These are phyloP conservation scores for Colletotrichum sp. DNA, from an alignment of 2,329 filamentous ascomycete species.

Conservation along the genomic window DNA sequence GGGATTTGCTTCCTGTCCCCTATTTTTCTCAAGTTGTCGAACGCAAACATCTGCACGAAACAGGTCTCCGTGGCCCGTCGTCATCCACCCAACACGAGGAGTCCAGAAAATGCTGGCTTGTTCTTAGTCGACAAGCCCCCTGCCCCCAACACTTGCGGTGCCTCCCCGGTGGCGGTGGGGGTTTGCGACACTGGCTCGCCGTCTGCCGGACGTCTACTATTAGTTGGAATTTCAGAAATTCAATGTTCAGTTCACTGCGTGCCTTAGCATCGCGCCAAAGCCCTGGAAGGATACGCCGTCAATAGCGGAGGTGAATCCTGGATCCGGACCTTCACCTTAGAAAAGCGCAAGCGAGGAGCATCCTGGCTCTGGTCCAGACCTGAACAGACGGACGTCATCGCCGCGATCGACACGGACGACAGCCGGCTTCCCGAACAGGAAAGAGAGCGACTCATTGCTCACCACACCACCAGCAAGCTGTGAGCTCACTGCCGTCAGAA, in stretches of 20 bases:
- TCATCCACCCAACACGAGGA: not conserved
- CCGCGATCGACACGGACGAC: conserved; percentile 14
- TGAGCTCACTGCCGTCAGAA: not conserved
- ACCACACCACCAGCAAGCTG: not conserved
- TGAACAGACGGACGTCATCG: conserved; percentile 14
- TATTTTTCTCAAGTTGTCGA: not conserved
- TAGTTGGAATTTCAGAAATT: not conserved
- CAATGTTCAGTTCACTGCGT: not conserved
- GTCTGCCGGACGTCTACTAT: not conserved
- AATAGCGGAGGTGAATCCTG: not conserved
- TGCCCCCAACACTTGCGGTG: not conserved
- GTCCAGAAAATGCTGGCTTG: not conserved
- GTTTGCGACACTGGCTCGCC: not conserved
- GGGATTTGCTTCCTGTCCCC: not conserved
- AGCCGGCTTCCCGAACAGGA: conserved; percentile 15
- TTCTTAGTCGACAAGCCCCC: not conserved
- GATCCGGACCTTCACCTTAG: not conserved
- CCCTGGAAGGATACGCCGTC: not conserved
- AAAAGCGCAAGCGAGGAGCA: not conserved
- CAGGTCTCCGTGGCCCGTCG: not conserved
- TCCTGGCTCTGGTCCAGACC: not conserved
- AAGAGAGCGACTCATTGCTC: conserved; percentile 6
- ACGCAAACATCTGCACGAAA: not conserved
- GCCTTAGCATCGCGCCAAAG: not conserved
- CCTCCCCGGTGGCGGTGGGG: not conserved